Evolutionary conservation across 2,329 filamentous ascomycete genomes (phyloP).

Genomic region (Arthrobotrys sinensis): DNA sequence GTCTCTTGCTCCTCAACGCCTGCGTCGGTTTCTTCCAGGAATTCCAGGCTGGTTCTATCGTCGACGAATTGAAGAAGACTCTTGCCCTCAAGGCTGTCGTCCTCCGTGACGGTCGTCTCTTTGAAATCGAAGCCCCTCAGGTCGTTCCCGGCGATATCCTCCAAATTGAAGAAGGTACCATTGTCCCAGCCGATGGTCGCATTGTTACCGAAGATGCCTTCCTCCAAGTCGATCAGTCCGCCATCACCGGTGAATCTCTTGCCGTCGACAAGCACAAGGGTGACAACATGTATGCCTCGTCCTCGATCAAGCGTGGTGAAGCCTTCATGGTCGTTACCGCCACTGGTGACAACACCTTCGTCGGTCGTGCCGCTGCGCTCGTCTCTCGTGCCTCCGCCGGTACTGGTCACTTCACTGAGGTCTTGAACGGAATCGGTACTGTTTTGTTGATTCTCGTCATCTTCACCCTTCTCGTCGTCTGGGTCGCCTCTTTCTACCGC

Average conservation of each 20-base stretch:
- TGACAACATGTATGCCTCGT: constrained; percentile 87
- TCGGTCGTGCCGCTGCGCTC: constrained; percentile 88
- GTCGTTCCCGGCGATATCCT: constrained; percentile 92
- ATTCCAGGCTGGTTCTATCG: constrained; percentile 89
- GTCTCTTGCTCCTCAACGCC: constrained; percentile 85
- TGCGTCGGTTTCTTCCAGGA: constrained; percentile 89
- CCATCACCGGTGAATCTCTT: constrained; percentile 91
- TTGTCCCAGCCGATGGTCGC: constrained; percentile 89
- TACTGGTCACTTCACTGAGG: constrained; percentile 90
- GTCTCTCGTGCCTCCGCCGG: constrained; percentile 82
- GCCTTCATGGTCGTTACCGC: constrained; percentile 85
- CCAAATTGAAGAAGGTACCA: constrained; percentile 91
- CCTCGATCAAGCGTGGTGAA: constrained; percentile 90
- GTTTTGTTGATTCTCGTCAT: constrained; percentile 85
- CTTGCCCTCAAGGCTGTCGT: constrained; percentile 89
- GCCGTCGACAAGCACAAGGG: constrained; percentile 89
- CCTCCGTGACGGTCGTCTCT: constrained; percentile 82
- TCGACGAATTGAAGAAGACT: constrained; percentile 91
- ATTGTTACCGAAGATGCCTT: constrained; percentile 87
- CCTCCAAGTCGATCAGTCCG: constrained; percentile 91
- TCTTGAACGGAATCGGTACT: constrained; percentile 88
- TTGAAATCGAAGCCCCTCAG: constrained; percentile 85
- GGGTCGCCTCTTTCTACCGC: constrained; percentile 89
- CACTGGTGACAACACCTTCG: constrained; percentile 91
- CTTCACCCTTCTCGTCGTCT: constrained; percentile 84